Conservation (phyloP, 2,329 filamentous ascomycete genomes). For the Trichoderma guizhouense region DNA sequence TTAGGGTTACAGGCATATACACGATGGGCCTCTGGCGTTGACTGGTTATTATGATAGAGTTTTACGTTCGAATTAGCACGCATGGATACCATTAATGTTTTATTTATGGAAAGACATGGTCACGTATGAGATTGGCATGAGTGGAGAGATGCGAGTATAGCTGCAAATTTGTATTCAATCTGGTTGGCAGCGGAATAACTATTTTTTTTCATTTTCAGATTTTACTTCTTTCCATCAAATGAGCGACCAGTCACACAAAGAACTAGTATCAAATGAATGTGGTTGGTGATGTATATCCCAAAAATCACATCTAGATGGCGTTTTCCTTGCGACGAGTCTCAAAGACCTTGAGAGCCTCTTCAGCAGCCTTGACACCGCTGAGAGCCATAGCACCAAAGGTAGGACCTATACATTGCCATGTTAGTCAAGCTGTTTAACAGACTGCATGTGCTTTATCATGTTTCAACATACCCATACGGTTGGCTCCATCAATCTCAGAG, state of each 20-base stretch:
- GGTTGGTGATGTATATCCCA: neutral
- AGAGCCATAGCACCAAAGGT: conserved; percentile 89
- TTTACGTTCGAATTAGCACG: neutral
- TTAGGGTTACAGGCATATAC: neutral
- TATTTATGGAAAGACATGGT: neutral
- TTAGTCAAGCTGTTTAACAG: neutral
- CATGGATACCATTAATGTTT: neutral
- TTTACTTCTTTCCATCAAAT: conserved; percentile 15
- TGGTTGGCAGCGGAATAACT: conserved; percentile 7
- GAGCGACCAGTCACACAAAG: conserved; percentile 9
- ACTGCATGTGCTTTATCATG: fast-evolving
- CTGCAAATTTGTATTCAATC: conserved; percentile 15
- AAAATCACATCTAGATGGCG: conserved; percentile 29
- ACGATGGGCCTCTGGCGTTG: neutral
- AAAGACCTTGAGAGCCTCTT: conserved; percentile 76
- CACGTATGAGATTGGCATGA: neutral
- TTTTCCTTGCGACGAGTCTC: conserved; percentile 77
- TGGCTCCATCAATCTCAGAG: conserved; percentile 84
- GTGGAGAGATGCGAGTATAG: neutral
- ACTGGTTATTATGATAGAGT: neutral
- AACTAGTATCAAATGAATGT: conserved; percentile 8
- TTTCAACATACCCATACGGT: conserved; percentile 69
- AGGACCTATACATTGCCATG: conserved; percentile 44
- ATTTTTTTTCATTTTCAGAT: neutral
- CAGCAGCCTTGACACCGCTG: conserved; percentile 84